A percentile compares a stretch with the other conserved stretches of the same genome.
These are phyloP conservation scores for Quercus suber DNA, from an alignment of 306 rosid genomes.

Conservation along the genomic window DNA sequence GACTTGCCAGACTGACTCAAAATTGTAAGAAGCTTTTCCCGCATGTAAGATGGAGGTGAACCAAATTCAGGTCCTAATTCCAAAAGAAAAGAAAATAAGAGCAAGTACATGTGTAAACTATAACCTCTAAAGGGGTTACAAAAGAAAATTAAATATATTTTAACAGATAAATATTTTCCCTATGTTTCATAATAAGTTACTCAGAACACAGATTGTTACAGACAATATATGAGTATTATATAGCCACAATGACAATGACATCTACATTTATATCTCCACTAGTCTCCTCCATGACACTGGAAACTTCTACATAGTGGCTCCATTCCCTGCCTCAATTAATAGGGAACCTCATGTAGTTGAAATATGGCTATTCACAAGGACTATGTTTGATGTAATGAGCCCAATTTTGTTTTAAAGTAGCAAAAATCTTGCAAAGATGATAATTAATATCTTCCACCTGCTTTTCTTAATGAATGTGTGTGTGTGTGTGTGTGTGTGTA, in stretches of 20 bases:
- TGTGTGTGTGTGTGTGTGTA: not conserved
- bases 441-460: not conserved
- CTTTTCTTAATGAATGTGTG: not conserved
- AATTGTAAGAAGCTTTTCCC: slow-evolving; percentile 68
- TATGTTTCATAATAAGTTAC: not conserved
- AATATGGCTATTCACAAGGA: not conserved
- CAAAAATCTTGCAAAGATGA: not conserved
- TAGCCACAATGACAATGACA: not conserved
- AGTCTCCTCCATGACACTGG: not conserved
- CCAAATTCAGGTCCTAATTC: slow-evolving; percentile 90
- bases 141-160: not conserved
- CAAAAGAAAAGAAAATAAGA: slow-evolving; percentile 12
- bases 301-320: not conserved
- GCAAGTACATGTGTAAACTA: not conserved
- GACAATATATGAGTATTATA: too few species aligned
- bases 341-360: not conserved
- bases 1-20: slow-evolving; percentile 71
- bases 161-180: not conserved
- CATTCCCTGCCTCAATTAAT: not conserved
- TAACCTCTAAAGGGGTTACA: not conserved
- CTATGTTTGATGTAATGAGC: not conserved
- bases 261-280: not conserved
- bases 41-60: slow-evolving; percentile 66
- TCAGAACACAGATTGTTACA: not conserved
- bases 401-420: not conserved